Conservation (phyloP, 768 basidiomycete genomes). For the Rhodotorula toruloides region DNA sequence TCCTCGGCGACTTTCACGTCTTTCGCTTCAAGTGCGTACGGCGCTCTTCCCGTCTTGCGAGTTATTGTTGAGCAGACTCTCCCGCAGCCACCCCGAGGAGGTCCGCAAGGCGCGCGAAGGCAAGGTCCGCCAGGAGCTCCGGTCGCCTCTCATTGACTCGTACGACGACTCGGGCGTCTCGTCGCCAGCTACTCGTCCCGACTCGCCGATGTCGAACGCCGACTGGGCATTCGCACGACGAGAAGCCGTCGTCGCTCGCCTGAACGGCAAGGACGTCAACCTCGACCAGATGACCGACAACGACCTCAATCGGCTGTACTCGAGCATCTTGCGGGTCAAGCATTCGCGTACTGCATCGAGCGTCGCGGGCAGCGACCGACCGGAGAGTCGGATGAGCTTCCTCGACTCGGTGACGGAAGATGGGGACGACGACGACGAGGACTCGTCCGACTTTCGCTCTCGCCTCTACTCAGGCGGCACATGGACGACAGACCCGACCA, state of each 20-base stretch:
- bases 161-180: no score
- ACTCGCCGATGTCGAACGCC: no score
- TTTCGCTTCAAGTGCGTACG: constrained; percentile 69
- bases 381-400: constrained; percentile 59
- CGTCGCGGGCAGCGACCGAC: constrained; percentile 65
- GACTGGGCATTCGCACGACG: constrained; percentile 98
- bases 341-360: constrained; percentile 61
- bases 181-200: no score
- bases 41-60: no score
- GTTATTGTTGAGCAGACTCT: neutral
- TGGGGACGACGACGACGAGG: constrained; percentile 38
- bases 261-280: constrained; percentile 74
- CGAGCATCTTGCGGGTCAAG: constrained; percentile 89
- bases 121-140: constrained; percentile 45
- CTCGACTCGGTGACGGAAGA: constrained; percentile 39
- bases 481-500: constrained; percentile 75
- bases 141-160: constrained; percentile 53
- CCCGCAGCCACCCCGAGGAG: constrained; percentile 71
- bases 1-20: constrained; percentile 94
- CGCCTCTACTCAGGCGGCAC: constrained; percentile 70
- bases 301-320: constrained; percentile 65
- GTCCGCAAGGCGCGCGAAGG: constrained; percentile 83
- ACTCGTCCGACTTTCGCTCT: no score
- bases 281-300: constrained; percentile 90
- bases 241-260: constrained; percentile 80